Conservation (phyloP, 1,284 basidiomycete genomes). For the Ustilago bromivora region DNA sequence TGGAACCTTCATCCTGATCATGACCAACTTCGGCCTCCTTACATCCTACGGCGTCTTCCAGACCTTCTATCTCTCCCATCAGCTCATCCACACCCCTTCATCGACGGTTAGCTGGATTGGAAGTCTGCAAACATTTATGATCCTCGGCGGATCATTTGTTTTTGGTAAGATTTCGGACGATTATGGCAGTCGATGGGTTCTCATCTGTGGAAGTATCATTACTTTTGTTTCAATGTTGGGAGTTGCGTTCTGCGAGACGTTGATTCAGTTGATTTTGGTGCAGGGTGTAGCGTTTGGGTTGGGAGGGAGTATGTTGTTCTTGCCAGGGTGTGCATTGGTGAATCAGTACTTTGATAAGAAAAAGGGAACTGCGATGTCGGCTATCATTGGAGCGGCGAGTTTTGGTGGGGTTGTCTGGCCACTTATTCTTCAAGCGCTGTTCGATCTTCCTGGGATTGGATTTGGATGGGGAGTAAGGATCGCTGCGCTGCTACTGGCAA, state of each 20-base stretch:
- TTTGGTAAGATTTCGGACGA: slow-evolving; percentile 54
- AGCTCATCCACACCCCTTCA: slow-evolving; percentile 30
- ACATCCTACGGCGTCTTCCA: slow-evolving; percentile 53
- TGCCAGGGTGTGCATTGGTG: slow-evolving; percentile 46
- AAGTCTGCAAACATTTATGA: slow-evolving; percentile 46
- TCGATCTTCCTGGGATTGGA: slow-evolving; percentile 31
- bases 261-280: slow-evolving; percentile 34
- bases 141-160: slow-evolving; percentile 37
- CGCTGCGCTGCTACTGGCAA: slow-evolving; percentile 32
- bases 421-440: slow-evolving; percentile 30
- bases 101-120: slow-evolving; percentile 50
- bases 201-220: slow-evolving; percentile 31
- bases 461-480: slow-evolving; percentile 45
- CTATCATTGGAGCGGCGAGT: slow-evolving; percentile 44
- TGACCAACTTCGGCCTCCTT: slow-evolving; percentile 55
- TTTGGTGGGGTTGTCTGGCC: slow-evolving; percentile 55
- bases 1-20: slow-evolving; percentile 47
- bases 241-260: slow-evolving; percentile 35
- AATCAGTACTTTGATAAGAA: slow-evolving; percentile 50
- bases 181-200: slow-evolving; percentile 30
- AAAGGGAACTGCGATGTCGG: slow-evolving; percentile 43
- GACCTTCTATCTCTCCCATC: slow-evolving; percentile 38
- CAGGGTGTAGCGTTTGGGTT: slow-evolving; percentile 42
- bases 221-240: slow-evolving; percentile 45
- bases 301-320: slow-evolving; percentile 48